Conservation (phyloP, 2,329 filamentous ascomycete genomes). For the Colletotrichum tabaci region DNA sequence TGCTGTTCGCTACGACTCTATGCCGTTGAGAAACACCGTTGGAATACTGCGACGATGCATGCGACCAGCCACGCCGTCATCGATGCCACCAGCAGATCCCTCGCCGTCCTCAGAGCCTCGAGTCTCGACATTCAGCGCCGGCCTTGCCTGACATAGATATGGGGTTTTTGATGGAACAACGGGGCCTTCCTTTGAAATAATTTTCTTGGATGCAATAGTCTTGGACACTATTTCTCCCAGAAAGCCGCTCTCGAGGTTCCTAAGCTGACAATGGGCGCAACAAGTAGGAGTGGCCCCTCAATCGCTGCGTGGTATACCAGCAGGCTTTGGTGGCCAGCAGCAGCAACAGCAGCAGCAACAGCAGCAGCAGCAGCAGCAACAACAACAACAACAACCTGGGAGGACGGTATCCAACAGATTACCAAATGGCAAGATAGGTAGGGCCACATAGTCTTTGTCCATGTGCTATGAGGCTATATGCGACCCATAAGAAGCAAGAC, state of each 20-base stretch:
- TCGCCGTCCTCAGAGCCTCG: conserved; percentile 16
- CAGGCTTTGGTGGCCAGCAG: conserved; percentile 72
- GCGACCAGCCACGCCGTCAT: conserved; percentile 19
- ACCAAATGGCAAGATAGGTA: conserved; percentile 78
- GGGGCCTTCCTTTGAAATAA: not conserved
- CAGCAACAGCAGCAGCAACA: conserved; percentile 71
- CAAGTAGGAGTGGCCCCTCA: conserved; percentile 71
- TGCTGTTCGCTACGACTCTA: not conserved
- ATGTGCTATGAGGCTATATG: conserved; percentile 1
- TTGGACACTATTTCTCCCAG: not conserved
- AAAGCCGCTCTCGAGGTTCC: conserved; percentile 21
- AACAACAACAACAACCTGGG: conserved; percentile 60
- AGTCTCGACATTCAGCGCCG: conserved; percentile 7
- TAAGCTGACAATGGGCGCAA: conserved; percentile 52
- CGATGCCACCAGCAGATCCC: conserved; percentile 19
- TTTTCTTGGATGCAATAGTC: not conserved
- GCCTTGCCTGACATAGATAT: not conserved
- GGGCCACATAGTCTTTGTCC: conserved; percentile 37
- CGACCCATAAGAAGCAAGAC: conserved; percentile 32
- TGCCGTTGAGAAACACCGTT: not conserved
- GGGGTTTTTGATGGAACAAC: conserved; percentile 5
- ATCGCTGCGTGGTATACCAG: conserved; percentile 73
- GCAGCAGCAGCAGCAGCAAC: conserved; percentile 60
- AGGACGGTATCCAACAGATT: conserved; percentile 71
- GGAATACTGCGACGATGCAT: conserved; percentile 1